phyloP scores from a whole-genome alignment of 2,329 filamentous ascomycete genomes.

The Lachnellula suecica region DNA sequence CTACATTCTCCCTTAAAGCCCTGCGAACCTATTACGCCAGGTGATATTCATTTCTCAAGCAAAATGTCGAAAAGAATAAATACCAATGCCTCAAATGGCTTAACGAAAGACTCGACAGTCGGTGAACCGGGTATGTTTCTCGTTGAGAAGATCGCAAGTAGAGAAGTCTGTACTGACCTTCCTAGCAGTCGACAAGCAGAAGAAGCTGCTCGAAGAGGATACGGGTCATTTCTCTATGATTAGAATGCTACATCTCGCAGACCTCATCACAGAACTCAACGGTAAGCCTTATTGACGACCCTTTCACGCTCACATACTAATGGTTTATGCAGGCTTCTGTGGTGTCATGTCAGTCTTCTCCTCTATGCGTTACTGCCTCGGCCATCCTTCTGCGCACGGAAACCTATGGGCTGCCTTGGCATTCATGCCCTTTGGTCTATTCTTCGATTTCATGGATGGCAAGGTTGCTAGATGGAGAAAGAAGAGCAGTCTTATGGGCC shows the following conservation, averaged over 20 bases:
- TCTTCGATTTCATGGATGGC: slow-evolving; percentile 98
- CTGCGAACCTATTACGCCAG: not conserved
- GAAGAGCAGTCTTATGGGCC: slow-evolving; percentile 97
- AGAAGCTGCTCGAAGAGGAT: slow-evolving; percentile 66
- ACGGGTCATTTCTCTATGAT: slow-evolving; percentile 72
- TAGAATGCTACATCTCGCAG: slow-evolving; percentile 72
- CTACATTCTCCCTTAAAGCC: not conserved
- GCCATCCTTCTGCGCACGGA: slow-evolving; percentile 60
- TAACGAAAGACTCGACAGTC: slow-evolving; percentile 41
- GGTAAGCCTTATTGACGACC: slow-evolving; percentile 43
- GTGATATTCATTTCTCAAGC: not conserved
- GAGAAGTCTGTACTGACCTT: slow-evolving; percentile 15
- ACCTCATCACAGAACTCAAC: slow-evolving; percentile 82
- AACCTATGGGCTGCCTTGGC: slow-evolving; percentile 81
- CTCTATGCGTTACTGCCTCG: slow-evolving; percentile 88
- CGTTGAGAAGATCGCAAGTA: not conserved
- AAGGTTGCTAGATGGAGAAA: slow-evolving; percentile 94
- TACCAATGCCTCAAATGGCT: slow-evolving; percentile 47
- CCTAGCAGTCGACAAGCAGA: slow-evolving; percentile 72
- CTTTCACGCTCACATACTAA: not conserved
- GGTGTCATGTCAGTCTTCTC: slow-evolving; percentile 95
- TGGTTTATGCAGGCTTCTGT: slow-evolving; percentile 62
- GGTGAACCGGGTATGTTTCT: slow-evolving; percentile 42
- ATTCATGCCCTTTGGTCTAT: slow-evolving; percentile 89
- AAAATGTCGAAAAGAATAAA: slow-evolving; percentile 65